These are phyloP conservation scores for Oryza nivara DNA, from an alignment of 176 grass and related monocot species.

Conservation along the genomic window DNA sequence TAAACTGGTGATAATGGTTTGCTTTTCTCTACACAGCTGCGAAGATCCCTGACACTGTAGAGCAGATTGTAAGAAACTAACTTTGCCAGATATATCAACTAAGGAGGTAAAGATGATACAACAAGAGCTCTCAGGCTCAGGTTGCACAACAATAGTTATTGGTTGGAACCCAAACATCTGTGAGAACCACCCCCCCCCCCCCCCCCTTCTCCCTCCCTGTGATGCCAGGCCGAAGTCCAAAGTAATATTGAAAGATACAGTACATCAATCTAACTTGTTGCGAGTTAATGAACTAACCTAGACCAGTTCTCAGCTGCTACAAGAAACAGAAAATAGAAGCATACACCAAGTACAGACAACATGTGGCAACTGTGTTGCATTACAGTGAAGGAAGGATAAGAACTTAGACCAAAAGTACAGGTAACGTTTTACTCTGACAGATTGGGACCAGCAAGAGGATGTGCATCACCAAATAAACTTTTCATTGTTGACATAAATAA, in stretches of 20 bases:
- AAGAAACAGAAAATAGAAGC: neutral
- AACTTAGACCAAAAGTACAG: constrained; percentile 5
- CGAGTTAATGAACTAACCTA: neutral
- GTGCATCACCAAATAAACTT: neutral
- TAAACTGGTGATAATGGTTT: constrained; percentile 69
- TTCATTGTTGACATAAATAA: neutral
- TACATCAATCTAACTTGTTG: neutral
- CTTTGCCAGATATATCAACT: neutral
- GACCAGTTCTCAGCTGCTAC: neutral
- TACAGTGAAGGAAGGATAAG: constrained; percentile 22
- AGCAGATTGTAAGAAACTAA: constrained; percentile 20
- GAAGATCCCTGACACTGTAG: constrained; percentile 67
- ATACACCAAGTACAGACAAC: neutral
- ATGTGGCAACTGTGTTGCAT: neutral
- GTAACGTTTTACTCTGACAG: neutral
- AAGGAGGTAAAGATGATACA: neutral
- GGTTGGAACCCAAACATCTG: neutral
- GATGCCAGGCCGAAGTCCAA: neutral
- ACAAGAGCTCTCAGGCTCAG: neutral
- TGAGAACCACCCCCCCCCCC: no score
- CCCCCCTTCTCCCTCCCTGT: no score
- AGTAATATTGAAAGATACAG: constrained; percentile 4
- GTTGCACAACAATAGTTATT: neutral
- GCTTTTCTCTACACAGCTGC: constrained; percentile 51
- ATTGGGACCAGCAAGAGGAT: neutral